A percentile compares a stretch with the other conserved stretches of the same genome.
Evolutionary conservation across 2,329 filamentous ascomycete genomes (phyloP).

Genomic region (Coniochaeta sp.): DNA sequence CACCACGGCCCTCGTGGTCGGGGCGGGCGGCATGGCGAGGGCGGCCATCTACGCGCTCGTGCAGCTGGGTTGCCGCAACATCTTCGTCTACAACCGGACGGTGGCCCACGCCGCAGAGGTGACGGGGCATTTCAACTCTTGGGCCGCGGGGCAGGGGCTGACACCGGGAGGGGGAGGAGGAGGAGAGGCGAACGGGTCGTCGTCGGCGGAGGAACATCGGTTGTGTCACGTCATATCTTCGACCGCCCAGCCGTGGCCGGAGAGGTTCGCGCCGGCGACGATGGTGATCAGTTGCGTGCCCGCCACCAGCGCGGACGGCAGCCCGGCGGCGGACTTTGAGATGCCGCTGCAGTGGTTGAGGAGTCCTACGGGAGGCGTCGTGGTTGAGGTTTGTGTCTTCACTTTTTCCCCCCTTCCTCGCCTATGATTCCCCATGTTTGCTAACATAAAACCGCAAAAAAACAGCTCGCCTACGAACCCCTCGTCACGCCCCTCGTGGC

Average conservation of each 20-base stretch:
- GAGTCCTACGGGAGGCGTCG: constrained; percentile 65
- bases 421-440: background rate
- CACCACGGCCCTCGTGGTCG: constrained; percentile 50
- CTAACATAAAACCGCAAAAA: constrained; percentile 7
- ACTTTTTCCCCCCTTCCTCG: background rate
- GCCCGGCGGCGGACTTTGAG: constrained; percentile 59
- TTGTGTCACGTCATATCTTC: constrained; percentile 51
- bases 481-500: constrained; percentile 60
- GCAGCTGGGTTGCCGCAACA: constrained; percentile 64
- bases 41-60: constrained; percentile 69
- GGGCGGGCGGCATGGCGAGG: constrained; percentile 65
- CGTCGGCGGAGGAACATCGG: constrained; percentile 15
- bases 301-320: constrained; percentile 53
- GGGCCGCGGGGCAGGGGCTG: constrained; percentile 28
- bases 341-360: constrained; percentile 63
- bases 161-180: constrained; percentile 11
- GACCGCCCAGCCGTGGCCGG: constrained; percentile 56
- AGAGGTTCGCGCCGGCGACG: constrained; percentile 54
- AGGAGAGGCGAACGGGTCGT: background rate
- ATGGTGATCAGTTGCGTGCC: constrained; percentile 69
- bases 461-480: constrained; percentile 61
- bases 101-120: constrained; percentile 52
- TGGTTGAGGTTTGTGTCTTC: constrained; percentile 52
- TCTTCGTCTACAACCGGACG: constrained; percentile 67
- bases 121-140: constrained; percentile 59